Conservation (phyloP, 306 rosid species). For the Malus domestica region ASM211411v1 NC_041792.1:10779407-10779906, state of each 20-base stretch:
- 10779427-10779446: conserved; percentile 10
- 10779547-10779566: conserved; percentile 10
- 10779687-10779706: conserved; percentile 23
- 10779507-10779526: conserved; percentile 14
- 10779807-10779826: conserved; percentile 24
- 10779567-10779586: conserved; percentile 3
- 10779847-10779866: too few relatives aligned
- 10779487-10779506: neutral
- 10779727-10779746: conserved; percentile 19
- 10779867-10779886: too few relatives aligned
- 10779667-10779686: conserved; percentile 21
- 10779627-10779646: conserved; percentile 23
- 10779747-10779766: conserved; percentile 8
- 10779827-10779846: conserved; percentile 23
- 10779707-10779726: conserved; percentile 16
- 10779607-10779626: conserved; percentile 7
- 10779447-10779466: neutral
- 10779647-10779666: conserved; percentile 12
- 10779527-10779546: conserved; percentile 24
- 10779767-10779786: conserved; percentile 44
- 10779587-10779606: conserved; percentile 1
- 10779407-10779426: neutral
- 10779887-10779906: neutral
- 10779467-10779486: conserved; percentile 7
- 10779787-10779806: conserved; percentile 59